These are phyloP conservation scores for Dioszegia hungarica DNA, from an alignment of 768 basidiomycete genomes.

Conservation along the genomic window DNA sequence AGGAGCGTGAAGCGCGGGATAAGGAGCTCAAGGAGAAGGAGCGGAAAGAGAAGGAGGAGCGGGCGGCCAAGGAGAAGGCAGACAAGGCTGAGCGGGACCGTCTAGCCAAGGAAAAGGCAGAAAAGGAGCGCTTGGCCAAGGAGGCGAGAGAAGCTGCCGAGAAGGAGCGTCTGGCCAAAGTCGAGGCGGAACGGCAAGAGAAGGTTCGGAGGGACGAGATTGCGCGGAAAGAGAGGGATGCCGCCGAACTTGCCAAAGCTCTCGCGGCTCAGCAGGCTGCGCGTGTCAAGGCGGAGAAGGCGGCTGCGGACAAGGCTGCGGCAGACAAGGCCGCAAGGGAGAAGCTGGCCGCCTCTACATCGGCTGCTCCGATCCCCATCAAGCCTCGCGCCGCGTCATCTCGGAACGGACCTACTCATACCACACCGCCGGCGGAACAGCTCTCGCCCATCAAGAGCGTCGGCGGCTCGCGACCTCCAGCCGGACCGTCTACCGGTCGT, in stretches of 20 bases:
- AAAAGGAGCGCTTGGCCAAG: slow-evolving; percentile 61
- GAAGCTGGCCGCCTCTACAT: slow-evolving; percentile 8
- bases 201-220: slow-evolving; percentile 56
- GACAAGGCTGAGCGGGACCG: slow-evolving; percentile 55
- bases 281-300: slow-evolving; percentile 26
- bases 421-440: slow-evolving; percentile 25
- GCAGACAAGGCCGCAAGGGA: slow-evolving; percentile 21
- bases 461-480: slow-evolving; percentile 7
- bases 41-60: slow-evolving; percentile 54
- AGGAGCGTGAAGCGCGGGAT: slow-evolving; percentile 50
- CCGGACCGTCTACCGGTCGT: slow-evolving; percentile 4
- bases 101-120: slow-evolving; percentile 60
- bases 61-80: slow-evolving; percentile 51
- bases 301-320: slow-evolving; percentile 29
- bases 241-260: slow-evolving; percentile 28
- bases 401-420: slow-evolving; percentile 21
- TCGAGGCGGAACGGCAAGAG: slow-evolving; percentile 38
- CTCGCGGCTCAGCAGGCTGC: slow-evolving; percentile 18
- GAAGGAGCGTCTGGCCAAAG: slow-evolving; percentile 29
- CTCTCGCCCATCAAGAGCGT: slow-evolving; percentile 22
- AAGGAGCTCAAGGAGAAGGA: slow-evolving; percentile 51
- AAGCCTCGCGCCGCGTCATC: slow-evolving; percentile 13
- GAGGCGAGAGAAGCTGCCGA: slow-evolving; percentile 53
- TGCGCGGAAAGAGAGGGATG: slow-evolving; percentile 48
- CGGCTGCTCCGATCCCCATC: slow-evolving; percentile 16